A percentile compares a stretch with the other conserved stretches of the same genome.
These are phyloP conservation scores for Thelephora terrestris DNA, from an alignment of 1,284 basidiomycete species.

Conservation along the genomic window DNA sequence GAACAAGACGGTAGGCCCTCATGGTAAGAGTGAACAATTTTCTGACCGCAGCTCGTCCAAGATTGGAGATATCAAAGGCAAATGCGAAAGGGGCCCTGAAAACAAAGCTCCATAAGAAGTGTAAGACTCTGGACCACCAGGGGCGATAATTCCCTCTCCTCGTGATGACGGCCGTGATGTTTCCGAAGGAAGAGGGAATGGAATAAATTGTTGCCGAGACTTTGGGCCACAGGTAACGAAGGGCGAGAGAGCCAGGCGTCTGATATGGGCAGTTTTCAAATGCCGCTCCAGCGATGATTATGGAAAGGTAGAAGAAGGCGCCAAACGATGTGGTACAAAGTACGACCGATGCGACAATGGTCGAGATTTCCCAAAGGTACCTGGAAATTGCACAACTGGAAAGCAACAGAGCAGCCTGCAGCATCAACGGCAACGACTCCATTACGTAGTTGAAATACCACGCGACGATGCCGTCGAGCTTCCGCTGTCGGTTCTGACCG, in stretches of 20 bases:
- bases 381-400: too few relatives aligned
- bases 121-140: too few relatives aligned
- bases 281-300: not conserved
- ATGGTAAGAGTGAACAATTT: too few relatives aligned
- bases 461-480: not conserved
- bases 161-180: too few relatives aligned
- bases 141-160: too few relatives aligned
- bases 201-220: too few relatives aligned
- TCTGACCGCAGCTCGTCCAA: too few relatives aligned
- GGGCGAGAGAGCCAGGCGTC: not conserved
- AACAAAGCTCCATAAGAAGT: too few relatives aligned
- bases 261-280: slow-evolving; percentile 1
- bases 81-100: too few relatives aligned
- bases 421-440: not conserved
- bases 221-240: not conserved
- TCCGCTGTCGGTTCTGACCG: not conserved
- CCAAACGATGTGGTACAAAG: not conserved
- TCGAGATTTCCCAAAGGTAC: not conserved
- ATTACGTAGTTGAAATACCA: slow-evolving; percentile 1
- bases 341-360: not conserved
- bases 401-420: slow-evolving; percentile 1
- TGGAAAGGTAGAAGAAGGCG: not conserved
- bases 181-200: too few relatives aligned
- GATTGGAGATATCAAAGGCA: too few relatives aligned
- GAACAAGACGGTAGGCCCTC: too few relatives aligned